Percentiles rank a stretch among this genome's conserved stretches.
Evolutionary conservation across 2,329 filamentous ascomycete species (phyloP).

Genomic region (Calcarisporium arbuscula): DNA sequence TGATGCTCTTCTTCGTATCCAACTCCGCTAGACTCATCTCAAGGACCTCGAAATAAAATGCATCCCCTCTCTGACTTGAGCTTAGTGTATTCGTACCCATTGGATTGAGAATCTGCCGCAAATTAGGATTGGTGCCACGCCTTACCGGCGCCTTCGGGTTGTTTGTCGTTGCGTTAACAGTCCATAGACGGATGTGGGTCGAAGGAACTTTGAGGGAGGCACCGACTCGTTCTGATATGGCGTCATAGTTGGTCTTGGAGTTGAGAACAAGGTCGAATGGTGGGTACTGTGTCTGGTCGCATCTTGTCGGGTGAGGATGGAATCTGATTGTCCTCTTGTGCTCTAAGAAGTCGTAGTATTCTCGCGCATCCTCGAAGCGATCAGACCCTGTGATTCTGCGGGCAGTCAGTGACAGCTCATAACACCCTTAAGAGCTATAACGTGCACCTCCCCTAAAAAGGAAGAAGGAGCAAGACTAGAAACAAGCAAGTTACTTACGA

Average conservation of each 20-base stretch:
- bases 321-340: constrained; percentile 79
- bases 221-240: constrained; percentile 76
- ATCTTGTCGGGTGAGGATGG: constrained; percentile 56
- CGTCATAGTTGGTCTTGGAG: constrained; percentile 85
- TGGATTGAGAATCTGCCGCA: constrained; percentile 72
- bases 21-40: constrained; percentile 92
- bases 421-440: too few relatives aligned
- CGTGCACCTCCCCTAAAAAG: too few relatives aligned
- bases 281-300: constrained; percentile 51
- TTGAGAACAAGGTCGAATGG: constrained; percentile 74
- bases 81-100: constrained; percentile 63
- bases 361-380: constrained; percentile 63
- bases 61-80: constrained; percentile 65
- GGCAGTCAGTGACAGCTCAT: constrained; percentile 14
- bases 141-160: constrained; percentile 76
- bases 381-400: constrained; percentile 32
- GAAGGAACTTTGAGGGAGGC: constrained; percentile 69
- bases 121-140: constrained; percentile 61
- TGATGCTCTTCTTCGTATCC: constrained; percentile 85
- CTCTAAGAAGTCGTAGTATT: constrained; percentile 90
- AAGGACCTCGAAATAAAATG: constrained; percentile 84
- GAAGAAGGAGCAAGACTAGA: too few relatives aligned
- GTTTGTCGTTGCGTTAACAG: constrained; percentile 68
- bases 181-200: constrained; percentile 88
- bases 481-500: too few relatives aligned